Base-by-base conservation (phyloP, 2,329 filamentous ascomycete genomes). In the Fusarium sp. region DNA sequence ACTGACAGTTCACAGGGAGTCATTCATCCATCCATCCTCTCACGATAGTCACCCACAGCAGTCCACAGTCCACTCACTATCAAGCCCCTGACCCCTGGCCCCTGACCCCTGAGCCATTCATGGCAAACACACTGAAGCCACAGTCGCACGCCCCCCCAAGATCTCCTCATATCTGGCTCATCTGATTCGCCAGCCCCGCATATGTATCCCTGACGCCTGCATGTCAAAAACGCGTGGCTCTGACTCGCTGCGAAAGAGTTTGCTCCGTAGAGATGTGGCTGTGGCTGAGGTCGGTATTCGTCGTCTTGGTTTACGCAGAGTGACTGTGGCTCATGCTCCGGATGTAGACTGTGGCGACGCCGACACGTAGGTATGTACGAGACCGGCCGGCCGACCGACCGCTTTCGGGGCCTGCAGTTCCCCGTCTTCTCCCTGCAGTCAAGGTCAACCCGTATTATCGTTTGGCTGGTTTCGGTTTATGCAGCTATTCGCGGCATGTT, bases 161-260 rank as follows among this genome's bases (percentile, higher is more conserved):
- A 71, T 71, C 46, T n/a, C 33, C 42, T 37, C 16, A 43, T 50
- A 50, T 60, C 30, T 25, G 8, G 6, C 9, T 4, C 2, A n/a
- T 18, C 23, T 61, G 21, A 76, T 76, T 76, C 72, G 74, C 9
- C 56, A 69, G 70, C 67, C 70, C 67, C 67, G 57, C 64, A 70
- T 57, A 42, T 42, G 33, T 28, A 73, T 73, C 70, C 70, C 69
- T 73, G 71, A 71, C 49, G 70, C 57, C 70, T 73, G 70, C 71
- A 73, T 73, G 70, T 73, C 71, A 73, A 71, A 70, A 63, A 69
- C 43, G 69, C 60, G 56, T 72, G 69, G 69, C 69, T 69, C 65
- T 73, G 70, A 73, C 69, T 73, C 69, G 70, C 60, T 46, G 53
- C 50, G 28, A 59, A 67, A 57, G 53, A 62, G 50, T 67, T 60